Evolutionary conservation across 2,329 filamentous ascomycete genomes (phyloP).

Genomic region (Diaporthe batatas): DNA sequence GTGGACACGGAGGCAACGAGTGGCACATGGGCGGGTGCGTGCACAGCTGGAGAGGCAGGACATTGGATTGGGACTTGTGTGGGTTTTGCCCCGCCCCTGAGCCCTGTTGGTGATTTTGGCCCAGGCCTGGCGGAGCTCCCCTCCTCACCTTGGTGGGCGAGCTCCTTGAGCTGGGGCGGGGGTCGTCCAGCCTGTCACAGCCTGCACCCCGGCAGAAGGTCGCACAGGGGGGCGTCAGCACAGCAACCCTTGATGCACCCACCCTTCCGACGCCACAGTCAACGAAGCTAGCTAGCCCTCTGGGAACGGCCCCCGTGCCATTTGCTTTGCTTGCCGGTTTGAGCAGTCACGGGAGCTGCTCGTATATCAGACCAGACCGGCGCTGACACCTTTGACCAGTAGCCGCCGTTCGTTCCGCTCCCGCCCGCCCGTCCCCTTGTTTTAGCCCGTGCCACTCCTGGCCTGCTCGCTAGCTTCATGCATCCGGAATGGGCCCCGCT

Average conservation of each 20-base stretch:
- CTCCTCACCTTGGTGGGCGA: neutral
- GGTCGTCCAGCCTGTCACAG: slow-evolving; percentile 1
- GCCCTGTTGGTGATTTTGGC: neutral
- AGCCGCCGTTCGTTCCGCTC: neutral
- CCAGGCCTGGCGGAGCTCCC: neutral
- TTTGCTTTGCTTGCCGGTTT: no score
- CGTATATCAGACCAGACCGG: neutral
- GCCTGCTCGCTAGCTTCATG: neutral
- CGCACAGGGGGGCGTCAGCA: neutral
- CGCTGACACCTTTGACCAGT: slow-evolving; percentile 6
- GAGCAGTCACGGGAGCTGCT: no score
- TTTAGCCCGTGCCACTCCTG: slow-evolving; percentile 14
- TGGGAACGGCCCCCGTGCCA: no score
- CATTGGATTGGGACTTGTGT: neutral
- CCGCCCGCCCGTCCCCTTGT: neutral
- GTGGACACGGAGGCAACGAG: neutral
- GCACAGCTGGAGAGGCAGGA: no score
- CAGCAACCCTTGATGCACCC: neutral
- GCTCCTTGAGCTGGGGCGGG: neutral
- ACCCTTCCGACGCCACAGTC: neutral
- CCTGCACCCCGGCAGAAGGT: no score
- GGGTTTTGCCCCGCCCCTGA: neutral
- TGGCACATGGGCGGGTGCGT: neutral
- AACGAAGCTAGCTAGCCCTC: no score
- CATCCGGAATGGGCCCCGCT: slow-evolving; percentile 6